Percentiles rank a stretch among this genome's conserved stretches.
These are phyloP conservation scores for Linnemannia exigua DNA, from an alignment of 192 early-diverging fungal genomes.

Conservation along the genomic window DNA sequence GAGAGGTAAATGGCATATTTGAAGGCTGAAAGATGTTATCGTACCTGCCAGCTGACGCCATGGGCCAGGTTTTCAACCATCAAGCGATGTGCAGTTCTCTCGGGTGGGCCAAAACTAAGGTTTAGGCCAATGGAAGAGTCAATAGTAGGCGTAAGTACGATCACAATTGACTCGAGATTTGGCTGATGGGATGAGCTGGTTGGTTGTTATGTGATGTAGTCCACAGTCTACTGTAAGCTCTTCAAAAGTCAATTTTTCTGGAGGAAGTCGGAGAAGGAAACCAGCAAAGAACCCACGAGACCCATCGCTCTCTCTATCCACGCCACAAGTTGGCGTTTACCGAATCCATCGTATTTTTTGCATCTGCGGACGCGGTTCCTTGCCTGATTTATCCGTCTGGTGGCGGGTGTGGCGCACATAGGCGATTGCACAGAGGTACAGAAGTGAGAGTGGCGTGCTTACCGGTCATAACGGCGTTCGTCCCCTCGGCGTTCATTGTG, in stretches of 20 bases:
- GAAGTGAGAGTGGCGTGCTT: constrained; percentile 29
- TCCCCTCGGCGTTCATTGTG: constrained; percentile 70
- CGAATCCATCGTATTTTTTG: not conserved
- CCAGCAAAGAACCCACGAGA: not conserved
- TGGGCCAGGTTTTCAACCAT: constrained; percentile 86
- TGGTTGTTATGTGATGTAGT: not conserved
- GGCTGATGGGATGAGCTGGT: not conserved
- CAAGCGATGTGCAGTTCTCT: constrained; percentile 75
- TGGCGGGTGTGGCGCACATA: too few species aligned
- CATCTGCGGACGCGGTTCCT: not conserved
- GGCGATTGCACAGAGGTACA: too few species aligned
- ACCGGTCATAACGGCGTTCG: constrained; percentile 60
- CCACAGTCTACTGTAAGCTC: too few species aligned
- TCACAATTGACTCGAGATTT: not conserved
- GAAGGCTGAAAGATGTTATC: constrained; percentile 11
- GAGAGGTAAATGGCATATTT: constrained; percentile 24
- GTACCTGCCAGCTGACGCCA: constrained; percentile 87
- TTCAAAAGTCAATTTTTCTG: not conserved
- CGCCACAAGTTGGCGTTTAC: not conserved
- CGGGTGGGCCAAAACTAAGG: constrained; percentile 54
- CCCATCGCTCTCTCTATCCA: not conserved
- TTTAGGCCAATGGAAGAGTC: not conserved
- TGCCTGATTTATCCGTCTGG: not conserved
- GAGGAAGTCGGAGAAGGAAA: not conserved
- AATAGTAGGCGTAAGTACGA: not conserved